A percentile compares a stretch with the other conserved stretches of the same genome.
Conservation (phyloP, 306 rosid genomes). For the Quercus mongolica region DNA sequence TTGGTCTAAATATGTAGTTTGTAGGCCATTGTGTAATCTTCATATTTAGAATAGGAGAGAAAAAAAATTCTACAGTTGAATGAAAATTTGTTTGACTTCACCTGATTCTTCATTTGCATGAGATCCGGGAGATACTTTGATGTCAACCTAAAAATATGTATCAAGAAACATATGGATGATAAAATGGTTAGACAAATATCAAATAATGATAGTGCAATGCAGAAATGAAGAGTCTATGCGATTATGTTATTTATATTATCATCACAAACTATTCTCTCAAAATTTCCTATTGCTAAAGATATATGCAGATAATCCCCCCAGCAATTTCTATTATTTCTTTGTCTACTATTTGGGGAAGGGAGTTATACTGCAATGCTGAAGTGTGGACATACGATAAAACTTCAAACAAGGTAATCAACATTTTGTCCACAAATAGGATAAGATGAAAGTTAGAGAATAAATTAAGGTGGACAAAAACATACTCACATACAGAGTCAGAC, state of each 20-base stretch:
- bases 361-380: too few species aligned
- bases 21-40: background rate
- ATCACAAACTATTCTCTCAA: background rate
- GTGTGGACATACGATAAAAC: too few species aligned
- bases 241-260: background rate
- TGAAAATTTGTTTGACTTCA: constrained; percentile 21
- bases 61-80: background rate
- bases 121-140: constrained; percentile 94
- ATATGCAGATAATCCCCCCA: too few species aligned
- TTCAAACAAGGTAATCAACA: background rate
- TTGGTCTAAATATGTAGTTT: background rate
- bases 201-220: constrained; percentile 2
- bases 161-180: constrained; percentile 12
- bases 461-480: background rate
- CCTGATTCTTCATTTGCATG: constrained; percentile 94
- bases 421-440: background rate
- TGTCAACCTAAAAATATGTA: constrained; percentile 71
- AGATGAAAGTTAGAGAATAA: background rate
- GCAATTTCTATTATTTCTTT: too few species aligned
- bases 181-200: background rate
- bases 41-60: background rate
- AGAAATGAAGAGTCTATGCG: constrained; percentile 9
- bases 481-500: background rate
- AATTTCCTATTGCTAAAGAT: background rate
- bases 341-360: too few species aligned